phyloP scores from a whole-genome alignment of 208 protist genomes.

The Crithidia fasciculata region DNA sequence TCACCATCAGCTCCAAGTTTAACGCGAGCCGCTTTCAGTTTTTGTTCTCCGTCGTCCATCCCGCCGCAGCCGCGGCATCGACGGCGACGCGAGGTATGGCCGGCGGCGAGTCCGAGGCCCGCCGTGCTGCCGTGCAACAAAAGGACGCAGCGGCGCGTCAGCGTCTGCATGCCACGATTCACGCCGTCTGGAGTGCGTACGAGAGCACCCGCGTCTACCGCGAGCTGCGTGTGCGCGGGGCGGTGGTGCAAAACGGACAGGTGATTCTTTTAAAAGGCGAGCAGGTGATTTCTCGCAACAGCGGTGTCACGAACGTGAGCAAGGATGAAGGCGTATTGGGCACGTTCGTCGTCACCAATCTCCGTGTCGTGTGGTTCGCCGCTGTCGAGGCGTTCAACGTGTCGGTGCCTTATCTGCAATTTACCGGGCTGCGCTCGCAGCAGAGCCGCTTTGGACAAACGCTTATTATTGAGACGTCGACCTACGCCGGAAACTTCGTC shows the following conservation, averaged over 20 bases:
- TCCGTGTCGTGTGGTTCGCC: slow-evolving; percentile 96
- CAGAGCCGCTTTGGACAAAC: slow-evolving; percentile 84
- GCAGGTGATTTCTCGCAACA: slow-evolving; percentile 83
- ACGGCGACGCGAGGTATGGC: too few species aligned
- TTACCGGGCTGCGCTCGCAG: slow-evolving; percentile 73
- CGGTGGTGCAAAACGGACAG: slow-evolving; percentile 87
- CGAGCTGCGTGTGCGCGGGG: slow-evolving; percentile 93
- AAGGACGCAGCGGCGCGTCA: slow-evolving; percentile 5
- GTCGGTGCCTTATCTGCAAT: slow-evolving; percentile 95
- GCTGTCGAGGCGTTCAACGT: slow-evolving; percentile 94
- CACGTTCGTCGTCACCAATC: slow-evolving; percentile 94
- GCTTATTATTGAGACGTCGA: slow-evolving; percentile 83
- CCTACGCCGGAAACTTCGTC: slow-evolving; percentile 70
- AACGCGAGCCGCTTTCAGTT: slow-evolving; percentile 92
- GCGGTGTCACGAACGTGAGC: slow-evolving; percentile 93
- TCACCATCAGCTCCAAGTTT: slow-evolving; percentile 91
- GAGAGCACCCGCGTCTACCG: slow-evolving; percentile 93
- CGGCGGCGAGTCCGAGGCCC: background rate
- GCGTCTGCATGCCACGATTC: slow-evolving; percentile 34
- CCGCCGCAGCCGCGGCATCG: background rate
- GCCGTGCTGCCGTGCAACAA: background rate
- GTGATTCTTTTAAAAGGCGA: slow-evolving; percentile 90
- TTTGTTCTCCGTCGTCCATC: slow-evolving; percentile 91
- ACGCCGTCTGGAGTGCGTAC: slow-evolving; percentile 90
- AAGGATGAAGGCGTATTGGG: slow-evolving; percentile 92